phyloP scores from a whole-genome alignment of 2,329 filamentous ascomycete species.

The Talaromyces pinophilus region DNA sequence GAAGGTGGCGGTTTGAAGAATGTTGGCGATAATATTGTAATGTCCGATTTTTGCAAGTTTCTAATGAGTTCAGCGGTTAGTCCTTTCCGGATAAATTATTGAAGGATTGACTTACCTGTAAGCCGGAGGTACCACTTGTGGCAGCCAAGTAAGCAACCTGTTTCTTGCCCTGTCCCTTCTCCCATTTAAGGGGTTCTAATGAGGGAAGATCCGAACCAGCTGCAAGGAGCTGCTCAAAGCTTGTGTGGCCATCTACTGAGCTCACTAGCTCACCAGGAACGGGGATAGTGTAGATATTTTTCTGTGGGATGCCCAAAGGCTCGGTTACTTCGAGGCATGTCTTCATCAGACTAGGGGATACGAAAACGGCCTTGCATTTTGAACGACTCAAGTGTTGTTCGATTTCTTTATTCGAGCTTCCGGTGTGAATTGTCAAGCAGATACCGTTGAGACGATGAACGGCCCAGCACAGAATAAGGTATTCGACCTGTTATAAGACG shows the following conservation, averaged over 20 bases:
- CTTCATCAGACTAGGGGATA: slow-evolving; percentile 45
- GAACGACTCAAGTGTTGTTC: slow-evolving; percentile 67
- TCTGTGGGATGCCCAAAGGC: not conserved
- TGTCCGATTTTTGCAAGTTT: slow-evolving; percentile 78
- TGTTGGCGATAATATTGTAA: slow-evolving; percentile 69
- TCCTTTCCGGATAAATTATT: not conserved
- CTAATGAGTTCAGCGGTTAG: slow-evolving; percentile 38
- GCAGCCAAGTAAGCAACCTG: slow-evolving; percentile 66
- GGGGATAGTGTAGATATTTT: not conserved
- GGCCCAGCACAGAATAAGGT: slow-evolving; percentile 66
- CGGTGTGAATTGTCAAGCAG: slow-evolving; percentile 62
- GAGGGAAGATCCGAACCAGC: slow-evolving; percentile 9
- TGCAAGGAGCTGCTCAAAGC: not conserved
- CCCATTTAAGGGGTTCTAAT: slow-evolving; percentile 30
- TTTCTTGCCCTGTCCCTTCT: slow-evolving; percentile 27
- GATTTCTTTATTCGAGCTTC: slow-evolving; percentile 58
- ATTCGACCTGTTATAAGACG: slow-evolving; percentile 59
- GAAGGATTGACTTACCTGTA: slow-evolving; percentile 54
- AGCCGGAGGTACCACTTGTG: slow-evolving; percentile 70
- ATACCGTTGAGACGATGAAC: slow-evolving; percentile 69
- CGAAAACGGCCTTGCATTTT: slow-evolving; percentile 65
- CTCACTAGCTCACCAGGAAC: not conserved
- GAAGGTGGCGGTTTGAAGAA: slow-evolving; percentile 58
- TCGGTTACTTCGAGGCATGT: not conserved
- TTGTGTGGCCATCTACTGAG: not conserved